Evolutionary conservation across 139 green algal genomes (phyloP).

Genomic region (Picochlorum sp.): DNA sequence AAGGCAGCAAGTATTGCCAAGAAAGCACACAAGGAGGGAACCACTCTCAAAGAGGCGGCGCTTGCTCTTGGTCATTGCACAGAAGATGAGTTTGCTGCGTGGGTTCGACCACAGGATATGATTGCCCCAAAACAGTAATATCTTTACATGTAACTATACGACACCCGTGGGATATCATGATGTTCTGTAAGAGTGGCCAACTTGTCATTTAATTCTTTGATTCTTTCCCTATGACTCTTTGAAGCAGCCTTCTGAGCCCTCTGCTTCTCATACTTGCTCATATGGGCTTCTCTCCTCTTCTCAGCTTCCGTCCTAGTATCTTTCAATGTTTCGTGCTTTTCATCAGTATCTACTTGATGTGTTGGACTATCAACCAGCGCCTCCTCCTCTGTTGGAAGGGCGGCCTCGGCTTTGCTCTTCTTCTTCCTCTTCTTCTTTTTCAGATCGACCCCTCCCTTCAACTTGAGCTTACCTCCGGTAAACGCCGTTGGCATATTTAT

Average conservation of each 20-base stretch:
- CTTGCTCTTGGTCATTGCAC: conserved; percentile 65
- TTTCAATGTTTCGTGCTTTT: background rate
- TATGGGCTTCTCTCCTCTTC: conserved; percentile 48
- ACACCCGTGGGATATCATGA: conserved; percentile 20
- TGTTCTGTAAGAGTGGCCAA: conserved; percentile 27
- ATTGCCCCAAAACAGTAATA: conserved; percentile 41
- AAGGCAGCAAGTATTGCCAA: conserved; percentile 89
- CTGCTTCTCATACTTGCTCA: conserved; percentile 60
- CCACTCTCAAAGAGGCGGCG: conserved; percentile 76
- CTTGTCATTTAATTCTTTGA: conserved; percentile 51
- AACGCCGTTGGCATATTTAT: conserved; percentile 40
- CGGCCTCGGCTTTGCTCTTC: background rate
- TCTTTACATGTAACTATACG: conserved; percentile 14
- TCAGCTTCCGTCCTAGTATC: conserved; percentile 79
- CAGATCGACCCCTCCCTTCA: conserved; percentile 63
- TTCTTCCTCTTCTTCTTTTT: conserved; percentile 80
- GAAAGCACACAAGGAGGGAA: conserved; percentile 89
- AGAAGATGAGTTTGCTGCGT: conserved; percentile 76
- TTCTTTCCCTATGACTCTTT: conserved; percentile 72
- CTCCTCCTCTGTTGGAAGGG: background rate
- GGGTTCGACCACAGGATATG: conserved; percentile 85
- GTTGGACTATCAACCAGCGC: background rate
- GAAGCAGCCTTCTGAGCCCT: conserved; percentile 47
- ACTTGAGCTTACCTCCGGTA: conserved; percentile 72
- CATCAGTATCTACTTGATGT: background rate